Percentiles rank a stretch among this genome's conserved stretches.
Evolutionary conservation across 2,329 filamentous ascomycete genomes (phyloP).

Genomic region (Cladosporium sp.): DNA sequence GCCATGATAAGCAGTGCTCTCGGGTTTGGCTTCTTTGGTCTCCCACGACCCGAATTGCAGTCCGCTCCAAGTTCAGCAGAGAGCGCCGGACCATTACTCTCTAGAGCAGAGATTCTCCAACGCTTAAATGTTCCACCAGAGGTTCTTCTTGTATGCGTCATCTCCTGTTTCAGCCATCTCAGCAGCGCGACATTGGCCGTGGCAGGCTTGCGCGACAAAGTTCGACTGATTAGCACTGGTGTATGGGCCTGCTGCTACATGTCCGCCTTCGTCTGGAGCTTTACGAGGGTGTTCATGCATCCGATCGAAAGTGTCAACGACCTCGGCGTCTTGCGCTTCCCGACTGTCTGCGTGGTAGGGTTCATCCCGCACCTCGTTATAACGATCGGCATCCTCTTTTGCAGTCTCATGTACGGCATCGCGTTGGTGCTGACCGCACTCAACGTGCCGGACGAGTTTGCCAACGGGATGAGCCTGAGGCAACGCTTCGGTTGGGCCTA

Average conservation of each 20-base stretch:
- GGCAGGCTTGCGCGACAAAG: constrained; percentile 70
- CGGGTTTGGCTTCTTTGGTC: constrained; percentile 64
- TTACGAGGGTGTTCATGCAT: constrained; percentile 42
- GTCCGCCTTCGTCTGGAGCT: constrained; percentile 74
- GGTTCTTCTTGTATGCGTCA: constrained; percentile 75
- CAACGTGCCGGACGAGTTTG: constrained; percentile 52
- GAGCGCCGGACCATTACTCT: constrained; percentile 23
- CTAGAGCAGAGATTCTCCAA: constrained; percentile 54
- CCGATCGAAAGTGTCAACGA: constrained; percentile 56
- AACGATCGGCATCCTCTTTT: constrained; percentile 69
- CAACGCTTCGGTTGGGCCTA: constrained; percentile 69
- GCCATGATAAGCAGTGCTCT: constrained; percentile 77
- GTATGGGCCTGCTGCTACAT: constrained; percentile 92
- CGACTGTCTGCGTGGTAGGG: constrained; percentile 89
- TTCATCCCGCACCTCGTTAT: constrained; percentile 94
- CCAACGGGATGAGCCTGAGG: constrained; percentile 41
- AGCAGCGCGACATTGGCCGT: constrained; percentile 79
- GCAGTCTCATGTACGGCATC: constrained; percentile 69
- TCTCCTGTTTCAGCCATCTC: constrained; percentile 86
- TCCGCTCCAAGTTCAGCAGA: constrained; percentile 24
- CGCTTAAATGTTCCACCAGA: constrained; percentile 86
- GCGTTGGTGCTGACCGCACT: constrained; percentile 73
- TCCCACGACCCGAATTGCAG: constrained; percentile 40
- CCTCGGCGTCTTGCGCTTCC: constrained; percentile 73
- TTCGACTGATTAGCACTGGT: constrained; percentile 78